Base-by-base conservation (phyloP, 331 rosid genomes). In the Quercus lobata region DNA sequence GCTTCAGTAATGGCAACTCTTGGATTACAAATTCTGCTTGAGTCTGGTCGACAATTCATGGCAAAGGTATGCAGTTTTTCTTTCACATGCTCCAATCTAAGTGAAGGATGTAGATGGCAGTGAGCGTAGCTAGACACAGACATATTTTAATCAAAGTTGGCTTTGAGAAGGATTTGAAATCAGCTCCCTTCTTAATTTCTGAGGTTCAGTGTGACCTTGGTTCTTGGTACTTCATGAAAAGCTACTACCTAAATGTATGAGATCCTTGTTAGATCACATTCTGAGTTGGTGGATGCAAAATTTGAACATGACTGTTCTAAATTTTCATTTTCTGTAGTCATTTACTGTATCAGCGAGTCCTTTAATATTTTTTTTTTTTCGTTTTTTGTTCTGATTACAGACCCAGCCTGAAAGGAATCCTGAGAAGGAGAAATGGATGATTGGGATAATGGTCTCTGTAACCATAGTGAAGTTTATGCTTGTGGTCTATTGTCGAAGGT, bases 1-100 rank as follows among this genome's bases (percentile, higher is more conserved):
- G 96, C 97, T 70, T 93, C 97, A 17, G 91, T 91, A 53, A 92
- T 92, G 97, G 97, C 97, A 76, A 88, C 92, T 32, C 79, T 92
- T 77, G 97, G 97, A 71, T 73, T 93, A 72, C 92, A 93, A 81
- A 93, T 93, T 71, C 83, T 93, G 86, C 79, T 93, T 0, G 97
- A 93, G 78, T 88, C 94, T 53, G 84, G 7, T 35, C 75, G 92
- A 57, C 66, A 85, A 83, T 83, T 93, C 29, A 2, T 86, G 52
- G 22, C 81, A 6, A 57, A 80, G 89, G 97, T 87, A 81, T 17
- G 72, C 49, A 6, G 9, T 3, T 66, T 66, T 63, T 37, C 16
- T 30, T n/a, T 30, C n/a, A 11, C 3, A n/a, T 29, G 22, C 71
- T 29, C 21, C 71, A 30, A 63, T 29, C 66, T 29, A 63, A 29